These are phyloP conservation scores for Exophiala dermatitidis DNA, from an alignment of 2,329 filamentous ascomycete genomes.

Conservation along the genomic window DNA sequence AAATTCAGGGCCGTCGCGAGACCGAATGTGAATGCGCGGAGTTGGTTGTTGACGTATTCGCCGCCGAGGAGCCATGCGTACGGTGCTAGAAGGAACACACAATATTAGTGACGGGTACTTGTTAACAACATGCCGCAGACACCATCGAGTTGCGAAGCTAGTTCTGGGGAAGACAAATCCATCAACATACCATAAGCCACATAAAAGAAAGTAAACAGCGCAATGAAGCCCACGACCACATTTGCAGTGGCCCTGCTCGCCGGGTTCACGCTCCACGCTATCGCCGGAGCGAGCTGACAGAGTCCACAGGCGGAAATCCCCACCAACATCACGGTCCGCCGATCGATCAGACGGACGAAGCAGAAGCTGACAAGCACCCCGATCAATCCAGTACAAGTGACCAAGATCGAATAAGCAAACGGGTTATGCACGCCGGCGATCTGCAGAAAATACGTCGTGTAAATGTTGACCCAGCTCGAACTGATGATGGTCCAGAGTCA, in stretches of 20 bases:
- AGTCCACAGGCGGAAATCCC: constrained; percentile 14
- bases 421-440: constrained; percentile 13
- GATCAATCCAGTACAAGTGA: constrained; percentile 16
- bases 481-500: not conserved
- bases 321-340: constrained; percentile 13
- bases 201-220: constrained; percentile 19
- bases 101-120: not conserved
- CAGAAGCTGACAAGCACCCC: constrained; percentile 16
- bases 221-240: constrained; percentile 15
- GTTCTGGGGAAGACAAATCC: not conserved
- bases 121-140: too few relatives aligned
- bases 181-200: constrained; percentile 12
- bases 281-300: constrained; percentile 15
- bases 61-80: constrained; percentile 37
- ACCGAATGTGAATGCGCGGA: constrained; percentile 37
- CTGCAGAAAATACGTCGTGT: constrained; percentile 14
- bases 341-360: constrained; percentile 18
- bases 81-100: constrained; percentile 6
- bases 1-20: constrained; percentile 37
- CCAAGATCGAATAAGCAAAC: constrained; percentile 15
- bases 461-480: constrained; percentile 16
- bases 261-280: constrained; percentile 13
- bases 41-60: constrained; percentile 37
- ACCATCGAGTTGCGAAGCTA: too few relatives aligned
- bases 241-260: constrained; percentile 9